A percentile compares a stretch with the other conserved stretches of the same genome.
These are phyloP conservation scores for Trypethelium eluteriae DNA, from an alignment of 495 filamentous ascomycete species.

Conservation along the genomic window DNA sequence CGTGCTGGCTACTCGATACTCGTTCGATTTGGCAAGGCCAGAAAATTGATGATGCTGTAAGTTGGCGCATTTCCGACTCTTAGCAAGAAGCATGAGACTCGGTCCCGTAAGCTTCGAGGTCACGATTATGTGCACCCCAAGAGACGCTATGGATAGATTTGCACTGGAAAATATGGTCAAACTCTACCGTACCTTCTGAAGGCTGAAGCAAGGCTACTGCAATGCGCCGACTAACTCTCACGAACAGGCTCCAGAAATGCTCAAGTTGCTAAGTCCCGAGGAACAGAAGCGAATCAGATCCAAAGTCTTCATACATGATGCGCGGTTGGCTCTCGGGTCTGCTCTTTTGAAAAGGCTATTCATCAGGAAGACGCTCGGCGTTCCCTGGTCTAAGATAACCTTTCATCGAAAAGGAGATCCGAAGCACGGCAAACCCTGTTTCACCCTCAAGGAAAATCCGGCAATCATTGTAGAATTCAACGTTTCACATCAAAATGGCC, in stretches of 20 bases:
- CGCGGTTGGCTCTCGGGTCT: constrained; percentile 63
- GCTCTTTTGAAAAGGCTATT: constrained; percentile 72
- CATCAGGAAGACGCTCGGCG: constrained; percentile 52
- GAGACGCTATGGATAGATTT: not conserved
- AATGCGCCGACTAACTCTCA: not conserved
- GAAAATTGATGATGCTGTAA: constrained; percentile 29
- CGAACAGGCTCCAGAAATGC: constrained; percentile 46
- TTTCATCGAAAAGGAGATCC: constrained; percentile 55
- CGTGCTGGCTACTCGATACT: constrained; percentile 39
- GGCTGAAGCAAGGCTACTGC: not conserved
- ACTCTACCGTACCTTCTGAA: not conserved
- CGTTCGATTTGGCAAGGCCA: constrained; percentile 34
- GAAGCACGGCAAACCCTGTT: constrained; percentile 56
- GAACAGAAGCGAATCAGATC: constrained; percentile 46
- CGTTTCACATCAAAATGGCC: constrained; percentile 75
- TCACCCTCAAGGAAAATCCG: constrained; percentile 21
- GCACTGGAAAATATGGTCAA: no score
- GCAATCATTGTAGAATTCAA: constrained; percentile 63
- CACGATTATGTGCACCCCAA: not conserved
- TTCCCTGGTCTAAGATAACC: constrained; percentile 58
- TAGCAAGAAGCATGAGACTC: not conserved
- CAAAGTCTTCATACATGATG: constrained; percentile 57
- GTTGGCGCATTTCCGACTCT: not conserved
- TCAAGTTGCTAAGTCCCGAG: constrained; percentile 47
- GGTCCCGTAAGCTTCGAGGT: not conserved